Evolutionary conservation across 768 basidiomycete genomes (phyloP).

Genomic region (Leccinum subtestaceum): DNA sequence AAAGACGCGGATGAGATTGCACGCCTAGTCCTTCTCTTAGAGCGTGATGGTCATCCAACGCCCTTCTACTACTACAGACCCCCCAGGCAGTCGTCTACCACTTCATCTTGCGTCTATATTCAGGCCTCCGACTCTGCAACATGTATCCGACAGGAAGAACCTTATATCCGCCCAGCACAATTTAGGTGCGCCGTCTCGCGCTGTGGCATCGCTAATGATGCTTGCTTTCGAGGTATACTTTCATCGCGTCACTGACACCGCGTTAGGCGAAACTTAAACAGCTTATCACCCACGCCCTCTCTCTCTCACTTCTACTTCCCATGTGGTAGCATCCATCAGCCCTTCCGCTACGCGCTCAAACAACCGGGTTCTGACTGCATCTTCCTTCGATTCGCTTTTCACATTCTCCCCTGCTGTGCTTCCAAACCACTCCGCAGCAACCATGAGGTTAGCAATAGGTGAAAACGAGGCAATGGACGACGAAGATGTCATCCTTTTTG

Average conservation of each 20-base stretch:
- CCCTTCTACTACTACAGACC: slow-evolving; percentile 40
- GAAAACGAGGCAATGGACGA: too few relatives aligned
- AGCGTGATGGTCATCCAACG: slow-evolving; percentile 53
- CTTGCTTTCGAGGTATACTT: slow-evolving; percentile 40
- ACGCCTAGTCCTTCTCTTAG: slow-evolving; percentile 56
- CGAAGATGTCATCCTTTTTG: too few relatives aligned
- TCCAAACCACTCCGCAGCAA: too few relatives aligned
- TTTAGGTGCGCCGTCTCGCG: slow-evolving; percentile 54
- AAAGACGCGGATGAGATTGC: slow-evolving; percentile 64
- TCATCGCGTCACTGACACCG: background rate
- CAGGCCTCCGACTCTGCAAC: slow-evolving; percentile 69
- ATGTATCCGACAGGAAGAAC: slow-evolving; percentile 76
- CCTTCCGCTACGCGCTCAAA: too few relatives aligned
- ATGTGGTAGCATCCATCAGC: too few relatives aligned
- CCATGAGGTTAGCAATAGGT: too few relatives aligned
- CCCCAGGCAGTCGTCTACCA: slow-evolving; percentile 67
- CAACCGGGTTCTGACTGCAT: too few relatives aligned
- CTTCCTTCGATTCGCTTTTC: too few relatives aligned
- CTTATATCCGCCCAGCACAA: slow-evolving; percentile 80
- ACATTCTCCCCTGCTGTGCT: too few relatives aligned
- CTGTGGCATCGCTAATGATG: slow-evolving; percentile 67
- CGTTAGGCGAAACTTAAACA: too few relatives aligned
- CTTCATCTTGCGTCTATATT: slow-evolving; percentile 64
- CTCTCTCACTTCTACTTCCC: too few relatives aligned
- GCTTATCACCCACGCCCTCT: too few relatives aligned